Conservation (phyloP, 768 basidiomycete genomes). For the Arthromyces matolae region DNA sequence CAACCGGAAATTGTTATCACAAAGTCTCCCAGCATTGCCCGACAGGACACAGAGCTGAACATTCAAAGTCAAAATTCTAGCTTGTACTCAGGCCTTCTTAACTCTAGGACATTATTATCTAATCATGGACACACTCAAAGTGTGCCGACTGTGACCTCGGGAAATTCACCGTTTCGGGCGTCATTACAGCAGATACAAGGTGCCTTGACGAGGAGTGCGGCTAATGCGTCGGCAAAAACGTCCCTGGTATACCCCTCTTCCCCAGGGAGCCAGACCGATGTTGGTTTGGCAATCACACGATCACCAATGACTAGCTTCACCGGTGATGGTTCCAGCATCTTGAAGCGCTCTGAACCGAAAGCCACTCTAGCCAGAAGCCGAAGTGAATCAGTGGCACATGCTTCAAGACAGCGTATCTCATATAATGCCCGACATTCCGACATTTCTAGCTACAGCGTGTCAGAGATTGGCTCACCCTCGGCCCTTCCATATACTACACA, state of each 20-base stretch:
- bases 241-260: slow-evolving; percentile 47
- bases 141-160: slow-evolving; percentile 13
- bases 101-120: slow-evolving; percentile 14
- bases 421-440: slow-evolving; percentile 29
- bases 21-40: slow-evolving; percentile 11
- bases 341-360: slow-evolving; percentile 36
- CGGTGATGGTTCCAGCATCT: slow-evolving; percentile 38
- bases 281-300: slow-evolving; percentile 34
- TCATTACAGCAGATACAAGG: slow-evolving; percentile 40
- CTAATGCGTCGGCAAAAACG: slow-evolving; percentile 40
- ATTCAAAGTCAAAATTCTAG: too few species aligned
- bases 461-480: slow-evolving; percentile 46
- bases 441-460: slow-evolving; percentile 51
- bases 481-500: slow-evolving; percentile 22
- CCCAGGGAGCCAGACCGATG: slow-evolving; percentile 28
- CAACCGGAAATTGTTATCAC: slow-evolving; percentile 27
- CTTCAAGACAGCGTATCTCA: slow-evolving; percentile 13
- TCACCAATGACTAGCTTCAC: slow-evolving; percentile 30
- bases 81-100: slow-evolving; percentile 4
- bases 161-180: slow-evolving; percentile 22
- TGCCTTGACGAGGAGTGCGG: slow-evolving; percentile 33
- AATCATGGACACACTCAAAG: slow-evolving; percentile 21
- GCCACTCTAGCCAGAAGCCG: slow-evolving; percentile 19
- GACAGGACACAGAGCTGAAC: too few species aligned
- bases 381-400: slow-evolving; percentile 17